phyloP scores from a whole-genome alignment of 805 yeast genomes.

The Zygosaccharomyces bailii region DNA sequence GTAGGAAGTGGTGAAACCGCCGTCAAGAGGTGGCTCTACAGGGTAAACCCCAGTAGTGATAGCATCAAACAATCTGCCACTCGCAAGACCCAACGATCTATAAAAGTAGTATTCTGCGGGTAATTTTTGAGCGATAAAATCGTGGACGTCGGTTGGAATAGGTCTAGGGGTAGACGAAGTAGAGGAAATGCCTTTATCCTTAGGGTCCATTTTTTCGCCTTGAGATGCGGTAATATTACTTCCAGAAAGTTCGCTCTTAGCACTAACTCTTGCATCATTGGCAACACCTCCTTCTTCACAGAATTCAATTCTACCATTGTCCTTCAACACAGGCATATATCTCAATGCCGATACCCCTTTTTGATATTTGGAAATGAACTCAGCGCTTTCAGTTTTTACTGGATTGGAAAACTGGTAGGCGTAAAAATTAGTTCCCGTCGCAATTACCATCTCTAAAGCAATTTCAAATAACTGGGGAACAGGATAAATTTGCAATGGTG shows the following conservation, averaged over 20 bases:
- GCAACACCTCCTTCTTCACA: conserved; percentile 40
- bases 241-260: neutral
- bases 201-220: conserved; percentile 1
- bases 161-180: conserved; percentile 16
- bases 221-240: conserved; percentile 1
- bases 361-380: conserved; percentile 47
- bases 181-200: conserved; percentile 6
- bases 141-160: conserved; percentile 77
- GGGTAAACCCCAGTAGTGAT: conserved; percentile 59
- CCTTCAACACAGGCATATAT: conserved; percentile 69
- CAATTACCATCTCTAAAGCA: conserved; percentile 40
- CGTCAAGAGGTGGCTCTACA: conserved; percentile 66
- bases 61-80: conserved; percentile 57
- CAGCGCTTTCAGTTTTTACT: conserved; percentile 38
- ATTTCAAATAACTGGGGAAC: conserved; percentile 34
- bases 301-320: conserved; percentile 66
- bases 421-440: conserved; percentile 44
- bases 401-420: conserved; percentile 44
- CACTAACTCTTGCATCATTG: conserved; percentile 3
- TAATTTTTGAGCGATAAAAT: conserved; percentile 74
- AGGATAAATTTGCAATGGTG: conserved; percentile 40
- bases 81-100: conserved; percentile 68
- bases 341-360: conserved; percentile 66
- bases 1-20: conserved; percentile 56
- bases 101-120: conserved; percentile 85